Conservation (phyloP, 1,284 basidiomycete genomes). For the Malassezia obtusa region DNA sequence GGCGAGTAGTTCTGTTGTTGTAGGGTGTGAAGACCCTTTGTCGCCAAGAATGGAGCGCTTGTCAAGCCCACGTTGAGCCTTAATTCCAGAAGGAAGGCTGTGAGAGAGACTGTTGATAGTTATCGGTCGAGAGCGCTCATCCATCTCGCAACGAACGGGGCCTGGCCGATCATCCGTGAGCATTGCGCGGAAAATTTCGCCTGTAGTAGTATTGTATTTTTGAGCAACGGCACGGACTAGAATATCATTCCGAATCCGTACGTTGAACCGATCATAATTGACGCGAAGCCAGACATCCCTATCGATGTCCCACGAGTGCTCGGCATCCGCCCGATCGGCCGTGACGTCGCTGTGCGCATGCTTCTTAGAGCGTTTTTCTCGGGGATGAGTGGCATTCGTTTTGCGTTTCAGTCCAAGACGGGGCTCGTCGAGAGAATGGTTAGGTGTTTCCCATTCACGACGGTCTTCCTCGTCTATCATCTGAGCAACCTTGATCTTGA, state of each 20-base stretch:
- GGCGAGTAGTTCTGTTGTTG: slow-evolving; percentile 31
- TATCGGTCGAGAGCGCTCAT: slow-evolving; percentile 30
- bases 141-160: slow-evolving; percentile 56
- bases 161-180: slow-evolving; percentile 20
- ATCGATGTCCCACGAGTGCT: slow-evolving; percentile 24
- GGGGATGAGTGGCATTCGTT: slow-evolving; percentile 8
- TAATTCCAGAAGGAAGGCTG: slow-evolving; percentile 47
- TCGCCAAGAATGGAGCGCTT: slow-evolving; percentile 20
- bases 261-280: slow-evolving; percentile 77
- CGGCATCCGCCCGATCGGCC: slow-evolving; percentile 10
- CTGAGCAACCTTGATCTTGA: slow-evolving; percentile 36
- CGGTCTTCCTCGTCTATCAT: slow-evolving; percentile 38
- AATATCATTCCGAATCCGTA: slow-evolving; percentile 78
- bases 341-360: slow-evolving; percentile 18
- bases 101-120: slow-evolving; percentile 36
- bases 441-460: slow-evolving; percentile 30
- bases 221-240: slow-evolving; percentile 29
- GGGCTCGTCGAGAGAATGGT: slow-evolving; percentile 13
- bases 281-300: slow-evolving; percentile 63
- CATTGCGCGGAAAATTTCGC: slow-evolving; percentile 40
- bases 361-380: slow-evolving; percentile 1
- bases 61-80: slow-evolving; percentile 53
- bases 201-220: slow-evolving; percentile 36
- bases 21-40: slow-evolving; percentile 18
- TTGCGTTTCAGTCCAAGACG: slow-evolving; percentile 29